Conservation (phyloP, 179 eudicot species). For the Patellifolia procumbens region DNA sequence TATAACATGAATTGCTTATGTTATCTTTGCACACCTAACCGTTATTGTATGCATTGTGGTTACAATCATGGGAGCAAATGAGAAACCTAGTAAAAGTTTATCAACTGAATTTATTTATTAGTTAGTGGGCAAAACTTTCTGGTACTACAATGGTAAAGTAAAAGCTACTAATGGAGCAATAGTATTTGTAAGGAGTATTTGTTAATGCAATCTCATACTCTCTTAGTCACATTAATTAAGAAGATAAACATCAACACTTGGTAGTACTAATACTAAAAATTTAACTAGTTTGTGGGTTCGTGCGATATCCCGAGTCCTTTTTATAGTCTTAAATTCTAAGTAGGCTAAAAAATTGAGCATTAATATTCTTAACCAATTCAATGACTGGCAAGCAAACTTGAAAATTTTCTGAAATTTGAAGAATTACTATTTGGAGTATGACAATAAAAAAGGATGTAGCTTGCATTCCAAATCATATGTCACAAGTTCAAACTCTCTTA, state of each 20-base stretch:
- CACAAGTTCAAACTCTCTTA: too few relatives aligned
- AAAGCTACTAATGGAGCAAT: conserved; percentile 2
- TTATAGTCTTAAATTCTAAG: too few relatives aligned
- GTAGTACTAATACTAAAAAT: too few relatives aligned
- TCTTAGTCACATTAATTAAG: neutral
- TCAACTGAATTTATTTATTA: neutral
- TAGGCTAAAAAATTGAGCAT: too few relatives aligned
- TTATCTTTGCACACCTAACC: conserved; percentile 4
- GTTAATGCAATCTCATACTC: neutral
- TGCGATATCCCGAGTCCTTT: too few relatives aligned
- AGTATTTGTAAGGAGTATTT: neutral
- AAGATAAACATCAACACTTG: neutral
- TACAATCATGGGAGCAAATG: conserved; percentile 3
- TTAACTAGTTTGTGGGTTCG: neutral
- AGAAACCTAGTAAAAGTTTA: neutral
- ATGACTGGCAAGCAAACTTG: too few relatives aligned
- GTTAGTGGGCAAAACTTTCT: conserved; percentile 1
- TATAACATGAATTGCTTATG: conserved; percentile 3
- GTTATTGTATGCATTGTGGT: conserved; percentile 8
- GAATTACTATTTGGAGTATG: too few relatives aligned
- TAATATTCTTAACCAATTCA: too few relatives aligned
- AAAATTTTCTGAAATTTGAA: too few relatives aligned
- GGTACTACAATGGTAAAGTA: neutral
- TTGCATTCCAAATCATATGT: too few relatives aligned
- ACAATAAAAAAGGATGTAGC: too few relatives aligned